phyloP scores from a whole-genome alignment of 331 rosid species.

The Pyrus hybrid region DNA sequence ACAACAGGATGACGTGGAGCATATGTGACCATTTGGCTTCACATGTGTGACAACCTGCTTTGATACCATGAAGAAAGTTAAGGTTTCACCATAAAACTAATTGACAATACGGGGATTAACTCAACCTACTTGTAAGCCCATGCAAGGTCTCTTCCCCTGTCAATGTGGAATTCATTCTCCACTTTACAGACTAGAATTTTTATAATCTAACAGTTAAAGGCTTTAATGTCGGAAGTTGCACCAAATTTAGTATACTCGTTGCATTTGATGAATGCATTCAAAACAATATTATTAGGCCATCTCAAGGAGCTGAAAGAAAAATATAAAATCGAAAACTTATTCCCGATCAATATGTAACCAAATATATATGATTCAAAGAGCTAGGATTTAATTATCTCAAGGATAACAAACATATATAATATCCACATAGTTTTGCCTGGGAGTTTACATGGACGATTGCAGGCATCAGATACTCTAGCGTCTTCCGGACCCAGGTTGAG shows the following conservation, averaged over 20 bases:
- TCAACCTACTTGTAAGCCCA: too few relatives aligned
- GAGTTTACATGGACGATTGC: slow-evolving; percentile 98
- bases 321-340: not conserved
- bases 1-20: too few relatives aligned
- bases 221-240: slow-evolving; percentile 8
- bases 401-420: too few relatives aligned
- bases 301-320: slow-evolving; percentile 62
- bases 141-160: too few relatives aligned
- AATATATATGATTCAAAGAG: not conserved
- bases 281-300: slow-evolving; percentile 79
- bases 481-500: slow-evolving; percentile 97
- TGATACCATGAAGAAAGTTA: too few relatives aligned
- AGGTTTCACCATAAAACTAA: too few relatives aligned
- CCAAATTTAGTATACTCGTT: slow-evolving; percentile 81
- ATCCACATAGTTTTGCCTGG: slow-evolving; percentile 69
- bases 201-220: too few relatives aligned
- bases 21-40: too few relatives aligned
- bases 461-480: slow-evolving; percentile 88
- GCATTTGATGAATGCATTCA: slow-evolving; percentile 83
- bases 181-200: too few relatives aligned
- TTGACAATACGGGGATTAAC: too few relatives aligned
- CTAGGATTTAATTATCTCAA: not conserved
- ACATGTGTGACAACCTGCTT: too few relatives aligned
- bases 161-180: slow-evolving; percentile 10
- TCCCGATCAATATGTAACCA: not conserved